Conservation (phyloP, 352 stramenopile genomes). For the Phytophthora europaea region DNA sequence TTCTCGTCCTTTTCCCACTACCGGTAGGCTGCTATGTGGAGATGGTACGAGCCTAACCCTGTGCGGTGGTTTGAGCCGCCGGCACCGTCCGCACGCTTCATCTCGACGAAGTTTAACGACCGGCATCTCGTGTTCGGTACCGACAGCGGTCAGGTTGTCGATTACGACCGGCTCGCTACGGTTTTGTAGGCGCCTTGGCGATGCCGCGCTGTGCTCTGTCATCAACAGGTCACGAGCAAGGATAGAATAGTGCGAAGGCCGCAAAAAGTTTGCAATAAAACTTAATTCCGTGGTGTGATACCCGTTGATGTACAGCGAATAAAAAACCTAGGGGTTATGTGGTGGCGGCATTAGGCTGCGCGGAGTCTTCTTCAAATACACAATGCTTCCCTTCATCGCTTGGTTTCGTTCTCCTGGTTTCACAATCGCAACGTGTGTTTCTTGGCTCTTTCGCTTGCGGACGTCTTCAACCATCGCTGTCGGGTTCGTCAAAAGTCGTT, state of each 20-base stretch:
- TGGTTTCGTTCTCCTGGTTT: constrained; percentile 54
- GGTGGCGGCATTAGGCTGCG: constrained; percentile 3
- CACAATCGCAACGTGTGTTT: constrained; percentile 44
- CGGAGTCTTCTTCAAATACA: constrained; percentile 69
- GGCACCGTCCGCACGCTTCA: constrained; percentile 59
- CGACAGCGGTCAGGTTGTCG: constrained; percentile 73
- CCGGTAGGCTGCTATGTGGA: constrained; percentile 84
- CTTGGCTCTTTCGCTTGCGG: background rate
- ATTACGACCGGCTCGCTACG: constrained; percentile 80
- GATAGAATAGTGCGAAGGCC: constrained; percentile 43
- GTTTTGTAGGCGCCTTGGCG: constrained; percentile 47
- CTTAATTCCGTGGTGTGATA: constrained; percentile 17
- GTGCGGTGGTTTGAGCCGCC: constrained; percentile 78
- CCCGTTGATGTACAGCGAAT: constrained; percentile 6
- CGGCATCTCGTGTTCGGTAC: constrained; percentile 84
- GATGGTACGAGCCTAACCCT: constrained; percentile 87
- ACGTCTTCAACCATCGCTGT: constrained; percentile 4
- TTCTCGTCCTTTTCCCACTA: constrained; percentile 34
- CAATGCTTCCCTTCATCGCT: constrained; percentile 57
- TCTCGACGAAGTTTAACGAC: constrained; percentile 81
- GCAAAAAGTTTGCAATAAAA: constrained; percentile 23
- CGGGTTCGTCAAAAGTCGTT: constrained; percentile 20
- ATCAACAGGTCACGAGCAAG: constrained; percentile 33
- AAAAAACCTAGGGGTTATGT: constrained; percentile 9
- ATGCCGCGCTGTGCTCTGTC: constrained; percentile 12